Percentiles rank a stretch among this genome's conserved stretches.
phyloP scores from a whole-genome alignment of 331 rosid species.

The Rhamnella rubrinervis region DNA sequence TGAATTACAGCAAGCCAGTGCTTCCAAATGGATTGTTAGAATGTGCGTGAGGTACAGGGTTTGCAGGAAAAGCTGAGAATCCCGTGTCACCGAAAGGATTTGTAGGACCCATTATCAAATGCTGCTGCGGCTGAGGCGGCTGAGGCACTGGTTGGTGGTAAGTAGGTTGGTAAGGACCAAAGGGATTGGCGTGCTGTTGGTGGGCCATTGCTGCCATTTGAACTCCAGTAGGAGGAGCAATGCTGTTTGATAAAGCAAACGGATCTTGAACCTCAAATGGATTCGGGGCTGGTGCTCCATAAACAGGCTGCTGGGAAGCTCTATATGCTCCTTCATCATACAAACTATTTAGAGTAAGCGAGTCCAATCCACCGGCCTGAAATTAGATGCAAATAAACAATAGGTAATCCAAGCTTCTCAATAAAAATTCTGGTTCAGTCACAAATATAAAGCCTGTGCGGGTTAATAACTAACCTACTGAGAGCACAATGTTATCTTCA shows the following conservation, averaged over 20 bases:
- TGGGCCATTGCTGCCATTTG: constrained; percentile 76
- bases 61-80: constrained; percentile 60
- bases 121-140: constrained; percentile 62
- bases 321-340: constrained; percentile 87
- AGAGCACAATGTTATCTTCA: too few relatives aligned
- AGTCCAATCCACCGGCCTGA: constrained; percentile 97
- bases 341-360: constrained; percentile 83
- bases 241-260: constrained; percentile 61
- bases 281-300: constrained; percentile 91
- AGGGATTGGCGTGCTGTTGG: constrained; percentile 68
- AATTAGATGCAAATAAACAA: constrained; percentile 20
- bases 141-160: constrained; percentile 45
- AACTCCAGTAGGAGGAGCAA: constrained; percentile 65
- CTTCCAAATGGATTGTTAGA: constrained; percentile 88
- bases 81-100: constrained; percentile 92
- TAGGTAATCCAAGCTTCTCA: constrained; percentile 11
- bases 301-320: constrained; percentile 83
- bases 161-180: constrained; percentile 75
- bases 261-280: constrained; percentile 95
- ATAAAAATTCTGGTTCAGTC: too few relatives aligned
- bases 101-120: constrained; percentile 59
- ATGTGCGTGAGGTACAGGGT: constrained; percentile 55
- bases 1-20: constrained; percentile 70
- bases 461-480: too few relatives aligned
- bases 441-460: too few relatives aligned